These are phyloP conservation scores for Suillus sp. DNA, from an alignment of 768 basidiomycete species.

Conservation along the genomic window DNA sequence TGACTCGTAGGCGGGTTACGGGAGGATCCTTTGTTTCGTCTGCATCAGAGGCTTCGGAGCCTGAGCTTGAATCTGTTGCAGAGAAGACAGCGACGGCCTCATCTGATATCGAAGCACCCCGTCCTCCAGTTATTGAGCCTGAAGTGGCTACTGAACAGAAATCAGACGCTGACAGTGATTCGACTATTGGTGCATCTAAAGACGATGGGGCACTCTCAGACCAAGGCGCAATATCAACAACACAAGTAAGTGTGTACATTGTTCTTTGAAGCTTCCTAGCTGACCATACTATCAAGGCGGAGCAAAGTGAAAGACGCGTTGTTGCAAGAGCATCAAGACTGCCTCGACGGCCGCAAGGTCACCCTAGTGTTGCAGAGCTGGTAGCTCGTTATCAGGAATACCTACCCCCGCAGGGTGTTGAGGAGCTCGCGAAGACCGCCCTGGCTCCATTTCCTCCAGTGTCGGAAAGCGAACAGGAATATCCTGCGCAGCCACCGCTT, in stretches of 20 bases:
- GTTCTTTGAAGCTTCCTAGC: constrained; percentile 1
- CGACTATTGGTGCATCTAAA: constrained; percentile 70
- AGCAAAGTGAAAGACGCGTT: constrained; percentile 25
- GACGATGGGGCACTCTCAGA: constrained; percentile 25
- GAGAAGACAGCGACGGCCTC: constrained; percentile 22
- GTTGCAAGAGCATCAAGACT: constrained; percentile 54
- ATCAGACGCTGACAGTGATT: constrained; percentile 79
- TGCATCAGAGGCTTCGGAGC: constrained; percentile 72
- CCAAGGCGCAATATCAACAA: constrained; percentile 19
- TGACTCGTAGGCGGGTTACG: constrained; percentile 47
- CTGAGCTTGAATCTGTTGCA: constrained; percentile 45
- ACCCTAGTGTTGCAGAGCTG: constrained; percentile 79
- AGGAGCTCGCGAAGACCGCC: constrained; percentile 72
- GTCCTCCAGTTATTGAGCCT: constrained; percentile 9
- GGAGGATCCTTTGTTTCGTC: constrained; percentile 64
- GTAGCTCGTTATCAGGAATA: constrained; percentile 82
- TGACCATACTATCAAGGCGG: constrained; percentile 25
- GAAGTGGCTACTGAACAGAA: constrained; percentile 31
- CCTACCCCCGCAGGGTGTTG: constrained; percentile 69
- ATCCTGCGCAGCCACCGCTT: constrained; percentile 32
- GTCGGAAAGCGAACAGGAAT: constrained; percentile 85
- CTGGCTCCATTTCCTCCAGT: constrained; percentile 58
- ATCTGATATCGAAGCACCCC: constrained; percentile 22
- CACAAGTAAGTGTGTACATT: constrained; percentile 30
- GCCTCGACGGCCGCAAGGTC: constrained; percentile 57